Conservation (phyloP, 2,329 filamentous ascomycete species). For the Trichophyton verrucosum region DNA sequence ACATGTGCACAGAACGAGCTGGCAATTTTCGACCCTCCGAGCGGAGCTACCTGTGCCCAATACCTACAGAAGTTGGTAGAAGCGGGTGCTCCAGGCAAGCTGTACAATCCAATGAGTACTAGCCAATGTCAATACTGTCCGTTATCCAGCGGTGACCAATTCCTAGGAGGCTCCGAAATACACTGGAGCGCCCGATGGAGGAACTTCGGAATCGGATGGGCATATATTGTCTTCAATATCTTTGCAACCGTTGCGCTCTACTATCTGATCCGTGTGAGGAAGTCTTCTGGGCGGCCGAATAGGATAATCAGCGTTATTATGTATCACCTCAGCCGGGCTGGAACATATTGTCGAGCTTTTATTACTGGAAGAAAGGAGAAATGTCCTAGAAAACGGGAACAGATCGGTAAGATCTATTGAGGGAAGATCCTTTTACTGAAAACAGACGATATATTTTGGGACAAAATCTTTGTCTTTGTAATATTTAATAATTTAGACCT, state of each 20-base stretch:
- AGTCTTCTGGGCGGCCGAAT: slow-evolving; percentile 9
- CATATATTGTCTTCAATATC: slow-evolving; percentile 49
- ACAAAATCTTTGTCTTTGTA: background rate
- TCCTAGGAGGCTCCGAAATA: slow-evolving; percentile 35
- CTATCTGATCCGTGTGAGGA: slow-evolving; percentile 31
- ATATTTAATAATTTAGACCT: background rate
- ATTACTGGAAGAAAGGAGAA: slow-evolving; percentile 11
- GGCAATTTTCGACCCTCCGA: slow-evolving; percentile 51
- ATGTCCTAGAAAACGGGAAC: slow-evolving; percentile 11
- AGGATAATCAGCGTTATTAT: slow-evolving; percentile 9
- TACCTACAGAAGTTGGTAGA: slow-evolving; percentile 46
- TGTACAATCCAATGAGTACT: slow-evolving; percentile 40
- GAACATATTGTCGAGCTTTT: slow-evolving; percentile 8
- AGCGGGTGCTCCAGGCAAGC: slow-evolving; percentile 38
- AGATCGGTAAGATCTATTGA: slow-evolving; percentile 12
- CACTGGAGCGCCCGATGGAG: slow-evolving; percentile 52
- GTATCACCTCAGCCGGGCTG: slow-evolving; percentile 9
- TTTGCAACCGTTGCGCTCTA: slow-evolving; percentile 44
- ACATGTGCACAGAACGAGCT: slow-evolving; percentile 58
- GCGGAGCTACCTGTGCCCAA: slow-evolving; percentile 45
- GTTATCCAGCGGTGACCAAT: slow-evolving; percentile 29
- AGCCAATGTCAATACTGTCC: slow-evolving; percentile 41
- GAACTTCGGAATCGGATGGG: slow-evolving; percentile 54
- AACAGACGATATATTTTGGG: background rate
- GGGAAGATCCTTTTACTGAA: background rate